These are phyloP conservation scores for Jamesozyma gamospora DNA, from an alignment of 805 yeast species.

Conservation along the genomic window DNA sequence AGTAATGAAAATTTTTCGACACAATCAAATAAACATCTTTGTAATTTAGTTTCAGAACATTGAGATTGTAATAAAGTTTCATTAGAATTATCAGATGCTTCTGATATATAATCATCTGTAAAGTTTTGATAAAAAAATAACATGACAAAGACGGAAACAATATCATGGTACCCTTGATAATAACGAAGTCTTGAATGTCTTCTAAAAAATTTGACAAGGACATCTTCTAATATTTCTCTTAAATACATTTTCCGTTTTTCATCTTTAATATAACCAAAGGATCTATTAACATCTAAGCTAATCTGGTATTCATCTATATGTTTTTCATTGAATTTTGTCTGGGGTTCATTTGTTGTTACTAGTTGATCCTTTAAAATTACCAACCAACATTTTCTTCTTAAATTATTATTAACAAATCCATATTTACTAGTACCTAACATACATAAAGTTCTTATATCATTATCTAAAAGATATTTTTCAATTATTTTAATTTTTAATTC, in stretches of 20 bases:
- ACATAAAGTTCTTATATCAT: slow-evolving; percentile 8
- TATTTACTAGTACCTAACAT: slow-evolving; percentile 15
- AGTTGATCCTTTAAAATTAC: slow-evolving; percentile 24
- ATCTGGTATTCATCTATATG: slow-evolving; percentile 78
- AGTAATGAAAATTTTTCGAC: slow-evolving; percentile 48
- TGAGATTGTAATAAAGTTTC: neutral
- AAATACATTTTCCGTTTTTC: slow-evolving; percentile 15
- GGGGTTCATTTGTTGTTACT: neutral
- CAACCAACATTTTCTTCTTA: slow-evolving; percentile 18
- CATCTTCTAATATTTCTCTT: slow-evolving; percentile 18
- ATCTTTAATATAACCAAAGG: slow-evolving; percentile 36
- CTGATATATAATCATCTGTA: neutral
- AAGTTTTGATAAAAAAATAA: slow-evolving; percentile 30
- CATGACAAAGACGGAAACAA: slow-evolving; percentile 56
- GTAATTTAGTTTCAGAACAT: too few relatives aligned
- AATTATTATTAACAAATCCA: slow-evolving; percentile 19
- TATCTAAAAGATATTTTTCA: slow-evolving; percentile 10
- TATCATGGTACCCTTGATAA: slow-evolving; percentile 91
- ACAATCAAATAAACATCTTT: slow-evolving; percentile 30
- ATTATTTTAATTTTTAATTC: slow-evolving; percentile 6
- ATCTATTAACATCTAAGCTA: slow-evolving; percentile 62
- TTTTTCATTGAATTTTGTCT: neutral
- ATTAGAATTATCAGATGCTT: neutral
- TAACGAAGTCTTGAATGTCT: slow-evolving; percentile 55
- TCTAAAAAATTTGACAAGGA: slow-evolving; percentile 48